phyloP scores from a whole-genome alignment of 2,329 filamentous ascomycete genomes.

The Dactylonectria estremocensis region DNA sequence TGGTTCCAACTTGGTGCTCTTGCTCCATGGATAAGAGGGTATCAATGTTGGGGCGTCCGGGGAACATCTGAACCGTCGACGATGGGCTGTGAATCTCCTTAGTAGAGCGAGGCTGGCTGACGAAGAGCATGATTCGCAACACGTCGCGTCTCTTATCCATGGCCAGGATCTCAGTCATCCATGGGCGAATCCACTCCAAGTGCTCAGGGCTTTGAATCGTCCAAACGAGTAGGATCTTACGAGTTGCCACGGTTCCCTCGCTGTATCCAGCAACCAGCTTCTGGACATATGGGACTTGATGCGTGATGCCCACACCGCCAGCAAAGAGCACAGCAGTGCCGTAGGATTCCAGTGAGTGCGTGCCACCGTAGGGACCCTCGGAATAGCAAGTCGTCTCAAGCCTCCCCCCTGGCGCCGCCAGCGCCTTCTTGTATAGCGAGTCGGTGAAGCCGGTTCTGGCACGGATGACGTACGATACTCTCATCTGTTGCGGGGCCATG shows the following conservation, averaged over 20 bases:
- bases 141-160: constrained; percentile 83
- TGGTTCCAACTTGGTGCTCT: constrained; percentile 80
- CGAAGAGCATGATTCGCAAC: constrained; percentile 83
- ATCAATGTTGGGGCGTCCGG: constrained; percentile 81
- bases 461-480: constrained; percentile 80
- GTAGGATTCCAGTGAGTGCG: constrained; percentile 80
- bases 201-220: constrained; percentile 85
- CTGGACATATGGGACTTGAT: constrained; percentile 82
- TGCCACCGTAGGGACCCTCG: constrained; percentile 84
- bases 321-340: constrained; percentile 86
- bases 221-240: constrained; percentile 83
- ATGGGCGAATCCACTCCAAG: constrained; percentile 86
- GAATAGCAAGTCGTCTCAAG: constrained; percentile 77
- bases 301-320: constrained; percentile 85
- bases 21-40: constrained; percentile 82
- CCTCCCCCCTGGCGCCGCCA: constrained; percentile 71
- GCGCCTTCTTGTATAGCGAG: constrained; percentile 77
- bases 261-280: constrained; percentile 79
- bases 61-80: constrained; percentile 87
- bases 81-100: constrained; percentile 87
- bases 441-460: constrained; percentile 82
- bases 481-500: constrained; percentile 72
- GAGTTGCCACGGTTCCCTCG: constrained; percentile 78
- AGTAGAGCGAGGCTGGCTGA: constrained; percentile 80
- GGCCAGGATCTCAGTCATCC: constrained; percentile 85